A percentile compares a stretch with the other conserved stretches of the same genome.
phyloP scores from a whole-genome alignment of 805 yeast genomes.

The Cyberlindnera xylosilytica region DNA sequence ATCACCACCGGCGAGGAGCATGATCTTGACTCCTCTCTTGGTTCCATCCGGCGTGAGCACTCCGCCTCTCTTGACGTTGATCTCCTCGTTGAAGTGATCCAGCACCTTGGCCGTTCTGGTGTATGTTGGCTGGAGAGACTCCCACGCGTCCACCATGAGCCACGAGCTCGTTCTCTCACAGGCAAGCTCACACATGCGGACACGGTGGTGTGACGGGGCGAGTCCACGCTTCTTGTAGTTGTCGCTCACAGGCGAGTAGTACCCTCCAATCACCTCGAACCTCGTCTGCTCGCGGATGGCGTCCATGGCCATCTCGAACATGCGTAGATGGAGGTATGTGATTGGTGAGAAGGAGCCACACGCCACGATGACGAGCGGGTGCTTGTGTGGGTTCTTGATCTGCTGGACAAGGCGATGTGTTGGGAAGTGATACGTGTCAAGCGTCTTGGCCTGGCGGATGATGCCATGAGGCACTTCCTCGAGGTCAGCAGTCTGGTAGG shows the following conservation, averaged over 20 bases:
- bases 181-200: slow-evolving; percentile 96
- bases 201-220: slow-evolving; percentile 86
- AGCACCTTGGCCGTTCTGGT: slow-evolving; percentile 93
- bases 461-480: slow-evolving; percentile 98
- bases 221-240: slow-evolving; percentile 91
- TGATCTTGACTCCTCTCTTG: slow-evolving; percentile 81
- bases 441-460: slow-evolving; percentile 74
- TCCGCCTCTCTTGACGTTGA: slow-evolving; percentile 88
- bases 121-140: slow-evolving; percentile 84
- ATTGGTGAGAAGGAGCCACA: slow-evolving; percentile 97
- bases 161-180: slow-evolving; percentile 95
- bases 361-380: slow-evolving; percentile 91
- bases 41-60: slow-evolving; percentile 58
- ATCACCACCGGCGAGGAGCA: slow-evolving; percentile 98
- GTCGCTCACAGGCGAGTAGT: slow-evolving; percentile 91
- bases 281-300: slow-evolving; percentile 86
- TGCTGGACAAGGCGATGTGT: slow-evolving; percentile 75
- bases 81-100: slow-evolving; percentile 95
- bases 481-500: slow-evolving; percentile 77
- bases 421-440: slow-evolving; percentile 77
- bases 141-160: slow-evolving; percentile 99
- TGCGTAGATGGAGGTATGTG: slow-evolving; percentile 88
- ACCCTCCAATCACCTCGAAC: slow-evolving; percentile 95
- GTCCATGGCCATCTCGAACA: slow-evolving; percentile 99
- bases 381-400: slow-evolving; percentile 69